Base-by-base conservation (phyloP, 73 alveolate species). In the Stentor coeruleus region DNA sequence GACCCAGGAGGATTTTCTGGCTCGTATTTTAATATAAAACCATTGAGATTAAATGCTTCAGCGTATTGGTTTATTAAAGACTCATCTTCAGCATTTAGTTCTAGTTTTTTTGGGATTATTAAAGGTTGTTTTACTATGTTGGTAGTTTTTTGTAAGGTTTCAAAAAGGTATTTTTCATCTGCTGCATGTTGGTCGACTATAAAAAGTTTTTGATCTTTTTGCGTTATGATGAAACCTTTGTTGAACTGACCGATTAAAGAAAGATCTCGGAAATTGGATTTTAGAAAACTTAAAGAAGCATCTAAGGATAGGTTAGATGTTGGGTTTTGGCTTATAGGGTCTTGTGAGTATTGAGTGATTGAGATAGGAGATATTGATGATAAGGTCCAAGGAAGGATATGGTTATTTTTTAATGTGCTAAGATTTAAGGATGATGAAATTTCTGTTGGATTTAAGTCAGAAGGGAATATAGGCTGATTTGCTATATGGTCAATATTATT, bases 101-200 rank as follows among this genome's bases (percentile, higher is more conserved):
- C 89, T 6, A 92, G 76, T 36, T 59, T 39, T 15, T 89, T 87
- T 20, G 96, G 97, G 87, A 81, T 76, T 6, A 92, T 83, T 49
- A 94, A 74, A 38, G 81, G 82, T 66, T 87, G 85, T 55, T 87
- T 76, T 30, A 87, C 85, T 42, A 94, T 92, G 35, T 36, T 55
- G 14, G 92, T 81, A 26, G 88, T 81, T 59, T 87, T 91, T 30
- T 94, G 89, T 31, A 96, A 85, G 28, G 85, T 86, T 81, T 97
- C 99, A 88, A 94, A 97, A 81, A 92, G 93, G 58, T 59, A 86
- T 81, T 97, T 97, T 82, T 97, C 99, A 86, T 96, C 99, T 74
- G 98, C 95, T 6, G 99, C 99, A 86, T 97, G 99, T 82, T 97
- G 95, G 90, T 97, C 99, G 36, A 97, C 81, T 0, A 97, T 94